Base-by-base conservation (phyloP, 192 early-diverging fungal species). In the Ambispora gerdemannii region DNA sequence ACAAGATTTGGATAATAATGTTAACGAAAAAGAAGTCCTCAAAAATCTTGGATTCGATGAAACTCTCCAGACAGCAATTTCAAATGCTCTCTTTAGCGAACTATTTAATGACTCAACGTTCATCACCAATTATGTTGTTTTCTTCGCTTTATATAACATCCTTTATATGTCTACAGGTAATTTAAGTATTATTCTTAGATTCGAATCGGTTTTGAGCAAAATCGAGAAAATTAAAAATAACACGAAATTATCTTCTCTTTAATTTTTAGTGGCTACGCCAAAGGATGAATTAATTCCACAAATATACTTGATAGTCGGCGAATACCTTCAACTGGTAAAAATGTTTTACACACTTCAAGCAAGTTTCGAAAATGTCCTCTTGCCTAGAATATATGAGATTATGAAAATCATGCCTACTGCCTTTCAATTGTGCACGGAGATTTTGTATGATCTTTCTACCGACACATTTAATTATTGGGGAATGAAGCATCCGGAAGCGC, bases 391-490 rank as follows among this genome's bases (percentile, higher is more conserved):
- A 17, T 64, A 47, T 47, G 22, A 34, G 27, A 13, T 64, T 24
- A 13, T 64, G 4, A 4, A 47, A 30, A 27, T 15, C 28, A 25
- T 17, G 1, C 38, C 63, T 10, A 27, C 38, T 49, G n/a, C 63
- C 19, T 49, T 64, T 27, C 20, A 64, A 47, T 17, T 24, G 7
- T 47, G 22, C 19, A 13, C n/a, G 17, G 22, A 22, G 11, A 4
- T 50, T 2, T 28, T 64, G 7, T 47, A 20, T 30, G 38, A 27
- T 64, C 27, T 64, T 24, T 64, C 63, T 13, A 64, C n/a, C 27
- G 38, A 64, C 4, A 64, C 38, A 19, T 64, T 49, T 47, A 64
- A 64, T 47, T 64, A 64, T 64, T 64, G 63, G 63, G 24, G 27
- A 49, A 47, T 49, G 25, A 64, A 64, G 27, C 19, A 64, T 8